Conservation (phyloP, 805 yeast genomes). For the Yamadazyma phyllophila region DNA sequence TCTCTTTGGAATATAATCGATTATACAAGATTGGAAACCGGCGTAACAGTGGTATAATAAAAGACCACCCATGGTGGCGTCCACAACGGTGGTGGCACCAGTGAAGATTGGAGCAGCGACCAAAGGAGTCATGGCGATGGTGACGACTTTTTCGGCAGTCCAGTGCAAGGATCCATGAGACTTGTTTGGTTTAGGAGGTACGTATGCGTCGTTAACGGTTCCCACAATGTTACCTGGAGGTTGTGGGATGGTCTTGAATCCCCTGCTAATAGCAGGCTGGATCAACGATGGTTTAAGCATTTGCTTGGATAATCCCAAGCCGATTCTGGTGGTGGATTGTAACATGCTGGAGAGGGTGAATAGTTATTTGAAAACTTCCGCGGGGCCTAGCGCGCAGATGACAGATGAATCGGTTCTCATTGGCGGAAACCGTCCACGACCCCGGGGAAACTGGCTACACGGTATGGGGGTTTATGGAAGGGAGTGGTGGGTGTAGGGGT, state of each 20-base stretch:
- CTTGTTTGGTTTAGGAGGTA: conserved; percentile 54
- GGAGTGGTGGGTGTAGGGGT: too few species aligned
- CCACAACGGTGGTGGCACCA: conserved; percentile 51
- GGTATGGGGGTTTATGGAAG: too few species aligned
- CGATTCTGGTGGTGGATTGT: conserved; percentile 24
- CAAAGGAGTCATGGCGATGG: conserved; percentile 63
- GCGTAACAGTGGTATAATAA: conserved; percentile 63
- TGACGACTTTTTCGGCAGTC: conserved; percentile 64
- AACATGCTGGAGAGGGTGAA: conserved; percentile 12
- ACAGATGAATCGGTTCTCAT: conserved; percentile 7
- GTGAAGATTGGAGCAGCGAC: conserved; percentile 58
- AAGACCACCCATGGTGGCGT: conserved; percentile 54
- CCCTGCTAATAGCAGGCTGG: conserved; percentile 26
- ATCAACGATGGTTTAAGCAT: not conserved
- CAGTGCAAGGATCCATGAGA: conserved; percentile 72
- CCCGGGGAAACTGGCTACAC: not conserved
- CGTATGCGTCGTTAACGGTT: conserved; percentile 68
- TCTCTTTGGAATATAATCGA: conserved; percentile 74
- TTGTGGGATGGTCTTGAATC: conserved; percentile 53
- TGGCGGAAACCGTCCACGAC: conserved; percentile 2
- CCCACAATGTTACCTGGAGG: conserved; percentile 77
- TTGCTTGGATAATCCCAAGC: conserved; percentile 20
- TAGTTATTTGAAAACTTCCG: conserved; percentile 18
- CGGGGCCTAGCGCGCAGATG: conserved; percentile 9
- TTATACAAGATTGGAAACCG: conserved; percentile 76